Conservation (phyloP, 805 yeast genomes). For the Millerozyma miso region DNA sequence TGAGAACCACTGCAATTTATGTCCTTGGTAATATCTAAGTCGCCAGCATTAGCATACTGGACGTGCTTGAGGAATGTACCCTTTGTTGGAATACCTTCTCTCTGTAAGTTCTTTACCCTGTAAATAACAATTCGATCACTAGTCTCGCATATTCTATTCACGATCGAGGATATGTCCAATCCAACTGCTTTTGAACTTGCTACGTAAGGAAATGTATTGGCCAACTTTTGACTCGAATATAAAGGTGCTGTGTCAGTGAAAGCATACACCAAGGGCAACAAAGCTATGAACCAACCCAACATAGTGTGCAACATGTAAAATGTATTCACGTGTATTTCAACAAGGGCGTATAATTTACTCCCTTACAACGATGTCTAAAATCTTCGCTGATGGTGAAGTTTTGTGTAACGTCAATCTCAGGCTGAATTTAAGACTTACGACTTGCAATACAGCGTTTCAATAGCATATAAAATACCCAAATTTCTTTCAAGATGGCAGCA, state of each 20-base stretch:
- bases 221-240: slow-evolving; percentile 13
- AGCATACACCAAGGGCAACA: slow-evolving; percentile 13
- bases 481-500: slow-evolving; percentile 23
- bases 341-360: neutral
- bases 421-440: too few species aligned
- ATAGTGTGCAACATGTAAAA: neutral
- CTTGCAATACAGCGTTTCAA: too few species aligned
- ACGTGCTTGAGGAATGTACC: slow-evolving; percentile 16
- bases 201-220: slow-evolving; percentile 15
- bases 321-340: neutral
- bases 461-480: too few species aligned
- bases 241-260: slow-evolving; percentile 23
- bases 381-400: neutral
- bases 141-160: slow-evolving; percentile 16
- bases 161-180: slow-evolving; percentile 11
- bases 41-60: slow-evolving; percentile 13
- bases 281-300: neutral
- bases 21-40: slow-evolving; percentile 15
- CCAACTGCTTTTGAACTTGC: slow-evolving; percentile 18
- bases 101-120: slow-evolving; percentile 19
- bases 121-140: slow-evolving; percentile 19
- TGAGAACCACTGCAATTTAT: slow-evolving; percentile 8
- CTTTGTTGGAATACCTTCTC: neutral
- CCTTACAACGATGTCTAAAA: neutral
- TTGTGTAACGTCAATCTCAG: neutral